phyloP scores from a whole-genome alignment of 2,329 filamentous ascomycete species.

The Metarhizium brunneum region DNA sequence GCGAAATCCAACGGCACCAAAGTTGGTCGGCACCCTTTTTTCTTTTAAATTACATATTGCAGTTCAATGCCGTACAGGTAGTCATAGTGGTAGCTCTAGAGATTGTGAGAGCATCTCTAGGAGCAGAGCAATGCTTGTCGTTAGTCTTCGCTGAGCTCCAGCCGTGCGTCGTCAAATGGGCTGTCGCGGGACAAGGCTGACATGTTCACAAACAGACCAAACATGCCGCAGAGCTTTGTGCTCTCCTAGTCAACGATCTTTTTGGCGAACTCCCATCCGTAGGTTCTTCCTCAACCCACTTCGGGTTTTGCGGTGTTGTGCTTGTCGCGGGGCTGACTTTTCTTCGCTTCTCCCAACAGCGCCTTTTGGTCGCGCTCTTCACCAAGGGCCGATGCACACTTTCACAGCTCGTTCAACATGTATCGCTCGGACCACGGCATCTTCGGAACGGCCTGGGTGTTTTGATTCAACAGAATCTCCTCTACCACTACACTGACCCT shows the following conservation, averaged over 20 bases:
- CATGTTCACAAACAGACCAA: slow-evolving; percentile 43
- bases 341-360: slow-evolving; percentile 39
- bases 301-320: background rate
- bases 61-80: slow-evolving; percentile 57
- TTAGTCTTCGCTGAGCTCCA: slow-evolving; percentile 25
- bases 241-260: slow-evolving; percentile 77
- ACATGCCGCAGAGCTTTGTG: slow-evolving; percentile 78
- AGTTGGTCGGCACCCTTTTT: background rate
- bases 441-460: slow-evolving; percentile 74
- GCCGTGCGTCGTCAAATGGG: background rate
- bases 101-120: slow-evolving; percentile 72
- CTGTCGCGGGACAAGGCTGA: slow-evolving; percentile 13
- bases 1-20: background rate
- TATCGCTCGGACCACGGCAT: slow-evolving; percentile 63
- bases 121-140: slow-evolving; percentile 51
- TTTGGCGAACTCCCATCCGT: slow-evolving; percentile 91
- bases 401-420: slow-evolving; percentile 59
- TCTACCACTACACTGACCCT: slow-evolving; percentile 60
- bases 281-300: slow-evolving; percentile 19
- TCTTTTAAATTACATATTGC: background rate
- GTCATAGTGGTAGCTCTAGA: slow-evolving; percentile 64
- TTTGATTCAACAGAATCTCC: slow-evolving; percentile 79
- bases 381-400: slow-evolving; percentile 70
- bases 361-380: slow-evolving; percentile 73
- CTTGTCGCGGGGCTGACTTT: slow-evolving; percentile 16